phyloP scores from a whole-genome alignment of 495 filamentous ascomycete species.

The Massariosphaeria phaeospora region DNA sequence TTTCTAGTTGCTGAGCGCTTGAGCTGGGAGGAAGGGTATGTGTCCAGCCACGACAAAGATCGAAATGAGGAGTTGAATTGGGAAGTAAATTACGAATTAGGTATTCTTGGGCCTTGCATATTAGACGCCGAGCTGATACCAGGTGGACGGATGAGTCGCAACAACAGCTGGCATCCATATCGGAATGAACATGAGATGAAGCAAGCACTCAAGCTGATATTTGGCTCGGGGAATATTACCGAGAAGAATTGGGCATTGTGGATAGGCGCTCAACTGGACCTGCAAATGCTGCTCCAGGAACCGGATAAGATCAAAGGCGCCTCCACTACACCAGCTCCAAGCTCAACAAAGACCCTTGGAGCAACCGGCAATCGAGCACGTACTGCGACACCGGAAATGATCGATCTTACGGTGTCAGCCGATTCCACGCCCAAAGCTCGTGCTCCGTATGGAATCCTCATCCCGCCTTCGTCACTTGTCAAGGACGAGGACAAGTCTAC shows the following conservation, averaged over 20 bases:
- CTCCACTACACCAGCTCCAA: neutral
- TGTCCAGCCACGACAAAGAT: constrained; percentile 7
- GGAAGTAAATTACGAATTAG: constrained; percentile 29
- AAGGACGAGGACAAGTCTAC: no score
- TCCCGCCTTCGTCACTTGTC: no score
- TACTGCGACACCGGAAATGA: neutral
- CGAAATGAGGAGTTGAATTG: constrained; percentile 24
- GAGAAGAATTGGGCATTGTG: constrained; percentile 18
- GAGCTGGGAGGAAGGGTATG: constrained; percentile 4
- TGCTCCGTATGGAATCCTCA: no score
- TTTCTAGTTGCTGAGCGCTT: constrained; percentile 30
- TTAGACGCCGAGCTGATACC: constrained; percentile 19
- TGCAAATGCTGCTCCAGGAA: neutral
- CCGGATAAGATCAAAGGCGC: neutral
- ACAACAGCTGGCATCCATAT: constrained; percentile 25
- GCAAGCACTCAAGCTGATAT: constrained; percentile 14
- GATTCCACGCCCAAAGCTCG: constrained; percentile 6
- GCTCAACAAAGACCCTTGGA: neutral
- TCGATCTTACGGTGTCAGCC: constrained; percentile 18
- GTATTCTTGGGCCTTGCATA: constrained; percentile 22
- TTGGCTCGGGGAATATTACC: constrained; percentile 9
- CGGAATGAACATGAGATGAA: constrained; percentile 27
- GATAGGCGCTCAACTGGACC: constrained; percentile 2
- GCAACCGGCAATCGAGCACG: neutral
- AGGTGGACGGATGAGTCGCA: constrained; percentile 20